Percentiles rank a stretch among this genome's conserved stretches.
These are phyloP conservation scores for Phialemonium atrogriseum DNA, from an alignment of 2,329 filamentous ascomycete species.

Conservation along the genomic window DNA sequence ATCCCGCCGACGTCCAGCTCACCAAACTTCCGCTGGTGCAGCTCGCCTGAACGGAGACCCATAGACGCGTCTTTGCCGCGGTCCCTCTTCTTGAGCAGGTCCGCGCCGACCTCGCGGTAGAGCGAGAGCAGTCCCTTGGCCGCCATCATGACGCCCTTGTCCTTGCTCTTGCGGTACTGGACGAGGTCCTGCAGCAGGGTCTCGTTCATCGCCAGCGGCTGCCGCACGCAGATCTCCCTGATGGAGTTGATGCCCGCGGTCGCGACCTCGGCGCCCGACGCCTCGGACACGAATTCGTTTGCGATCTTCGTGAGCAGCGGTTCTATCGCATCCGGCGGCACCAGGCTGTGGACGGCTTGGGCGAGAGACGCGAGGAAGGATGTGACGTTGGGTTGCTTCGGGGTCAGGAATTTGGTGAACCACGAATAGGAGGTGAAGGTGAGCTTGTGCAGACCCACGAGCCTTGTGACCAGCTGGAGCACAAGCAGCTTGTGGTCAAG, in stretches of 20 bases:
- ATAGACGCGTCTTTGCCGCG: constrained; percentile 88
- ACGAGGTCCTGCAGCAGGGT: constrained; percentile 93
- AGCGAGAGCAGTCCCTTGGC: constrained; percentile 84
- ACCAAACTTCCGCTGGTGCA: constrained; percentile 71
- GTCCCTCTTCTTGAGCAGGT: constrained; percentile 82
- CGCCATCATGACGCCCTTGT: constrained; percentile 99
- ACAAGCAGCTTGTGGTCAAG: constrained; percentile 87
- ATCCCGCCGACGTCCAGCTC: constrained; percentile 75
- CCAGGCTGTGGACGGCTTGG: constrained; percentile 82
- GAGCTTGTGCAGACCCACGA: constrained; percentile 88
- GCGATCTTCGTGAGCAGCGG: constrained; percentile 91
- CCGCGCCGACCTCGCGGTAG: constrained; percentile 84
- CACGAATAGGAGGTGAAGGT: constrained; percentile 90
- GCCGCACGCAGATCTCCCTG: constrained; percentile 83
- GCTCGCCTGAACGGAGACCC: constrained; percentile 63
- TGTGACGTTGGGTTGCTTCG: constrained; percentile 86
- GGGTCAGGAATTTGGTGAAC: constrained; percentile 83
- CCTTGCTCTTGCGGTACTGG: constrained; percentile 93
- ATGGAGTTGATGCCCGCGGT: constrained; percentile 91
- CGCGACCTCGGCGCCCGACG: constrained; percentile 80
- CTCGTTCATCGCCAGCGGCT: constrained; percentile 93
- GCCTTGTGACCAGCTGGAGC: constrained; percentile 78
- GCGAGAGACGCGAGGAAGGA: constrained; percentile 88
- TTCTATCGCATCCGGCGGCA: constrained; percentile 87
- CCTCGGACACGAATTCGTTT: constrained; percentile 97